Conservation (phyloP, 768 basidiomycete species). For the Calocera cornea region DNA sequence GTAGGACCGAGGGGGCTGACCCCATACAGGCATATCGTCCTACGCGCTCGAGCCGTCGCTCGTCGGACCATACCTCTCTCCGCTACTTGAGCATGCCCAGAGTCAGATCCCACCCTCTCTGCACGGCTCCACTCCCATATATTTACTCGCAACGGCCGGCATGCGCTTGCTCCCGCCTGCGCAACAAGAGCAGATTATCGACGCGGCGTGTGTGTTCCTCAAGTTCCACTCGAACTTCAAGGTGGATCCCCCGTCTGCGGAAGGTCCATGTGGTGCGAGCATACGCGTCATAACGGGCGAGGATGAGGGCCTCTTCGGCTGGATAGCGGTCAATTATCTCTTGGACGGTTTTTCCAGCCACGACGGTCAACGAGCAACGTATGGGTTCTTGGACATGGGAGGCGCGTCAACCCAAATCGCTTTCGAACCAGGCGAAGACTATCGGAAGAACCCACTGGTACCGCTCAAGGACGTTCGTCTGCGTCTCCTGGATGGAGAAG, state of each 20-base stretch:
- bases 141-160: slow-evolving; percentile 90
- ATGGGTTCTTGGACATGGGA: slow-evolving; percentile 98
- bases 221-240: slow-evolving; percentile 62
- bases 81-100: slow-evolving; percentile 70
- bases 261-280: slow-evolving; percentile 82
- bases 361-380: slow-evolving; percentile 58
- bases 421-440: slow-evolving; percentile 65
- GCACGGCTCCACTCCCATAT: slow-evolving; percentile 73
- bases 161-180: slow-evolving; percentile 73
- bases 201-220: slow-evolving; percentile 64
- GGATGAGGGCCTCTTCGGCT: slow-evolving; percentile 95
- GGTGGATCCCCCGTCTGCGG: slow-evolving; percentile 47
- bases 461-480: slow-evolving; percentile 69
- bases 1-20: background rate
- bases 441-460: slow-evolving; percentile 38
- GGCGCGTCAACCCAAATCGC: slow-evolving; percentile 98
- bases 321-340: slow-evolving; percentile 98
- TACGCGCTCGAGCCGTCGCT: slow-evolving; percentile 54
- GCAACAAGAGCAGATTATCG: slow-evolving; percentile 59
- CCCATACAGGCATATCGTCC: slow-evolving; percentile 63
- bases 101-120: slow-evolving; percentile 76
- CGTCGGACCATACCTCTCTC: slow-evolving; percentile 63
- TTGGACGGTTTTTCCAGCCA: slow-evolving; percentile 73
- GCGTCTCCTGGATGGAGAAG: slow-evolving; percentile 67
- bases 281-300: slow-evolving; percentile 93